Conservation (phyloP, 2,329 filamentous ascomycete genomes). For the Colletotrichum cuscutae region DNA sequence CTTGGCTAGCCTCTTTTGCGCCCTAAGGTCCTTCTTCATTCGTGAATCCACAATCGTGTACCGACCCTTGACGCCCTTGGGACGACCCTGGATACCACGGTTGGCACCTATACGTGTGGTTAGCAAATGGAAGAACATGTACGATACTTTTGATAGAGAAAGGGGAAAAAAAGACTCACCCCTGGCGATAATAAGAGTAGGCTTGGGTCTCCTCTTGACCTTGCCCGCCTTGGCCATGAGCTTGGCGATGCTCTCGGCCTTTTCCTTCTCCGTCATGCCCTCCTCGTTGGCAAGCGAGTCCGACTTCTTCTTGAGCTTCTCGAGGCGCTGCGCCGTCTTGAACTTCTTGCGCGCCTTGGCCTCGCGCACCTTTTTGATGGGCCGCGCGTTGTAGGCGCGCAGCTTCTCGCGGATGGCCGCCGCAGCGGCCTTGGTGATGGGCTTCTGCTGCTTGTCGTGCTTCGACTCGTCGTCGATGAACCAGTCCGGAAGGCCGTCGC, state of each 20-base stretch:
- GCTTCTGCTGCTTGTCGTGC: slow-evolving; percentile 86
- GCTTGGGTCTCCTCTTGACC: slow-evolving; percentile 85
- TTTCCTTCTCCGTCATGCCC: slow-evolving; percentile 94
- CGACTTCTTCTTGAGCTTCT: slow-evolving; percentile 98
- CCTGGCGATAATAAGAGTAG: slow-evolving; percentile 89
- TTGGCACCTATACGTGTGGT: slow-evolving; percentile 59
- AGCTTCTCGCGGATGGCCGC: slow-evolving; percentile 94
- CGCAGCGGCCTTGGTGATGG: slow-evolving; percentile 91
- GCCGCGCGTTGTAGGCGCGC: slow-evolving; percentile 90
- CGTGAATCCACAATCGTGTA: slow-evolving; percentile 97
- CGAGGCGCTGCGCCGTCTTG: slow-evolving; percentile 87
- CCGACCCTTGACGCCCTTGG: slow-evolving; percentile 91
- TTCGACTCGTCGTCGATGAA: slow-evolving; percentile 91
- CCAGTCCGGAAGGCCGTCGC: slow-evolving; percentile 95
- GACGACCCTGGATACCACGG: slow-evolving; percentile 85
- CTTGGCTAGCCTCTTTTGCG: slow-evolving; percentile 81
- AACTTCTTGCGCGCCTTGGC: slow-evolving; percentile 97
- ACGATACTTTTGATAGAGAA: too few species aligned
- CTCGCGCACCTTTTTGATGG: slow-evolving; percentile 99
- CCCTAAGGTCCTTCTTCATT: slow-evolving; percentile 96
- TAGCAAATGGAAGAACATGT: slow-evolving; percentile 1
- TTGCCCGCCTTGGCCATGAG: slow-evolving; percentile 84
- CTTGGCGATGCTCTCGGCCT: slow-evolving; percentile 84
- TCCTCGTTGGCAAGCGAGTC: slow-evolving; percentile 89
- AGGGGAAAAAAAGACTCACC: slow-evolving; percentile 54